Conservation (phyloP, 2,329 filamentous ascomycete species). For the Phialophora chinensis region DNA sequence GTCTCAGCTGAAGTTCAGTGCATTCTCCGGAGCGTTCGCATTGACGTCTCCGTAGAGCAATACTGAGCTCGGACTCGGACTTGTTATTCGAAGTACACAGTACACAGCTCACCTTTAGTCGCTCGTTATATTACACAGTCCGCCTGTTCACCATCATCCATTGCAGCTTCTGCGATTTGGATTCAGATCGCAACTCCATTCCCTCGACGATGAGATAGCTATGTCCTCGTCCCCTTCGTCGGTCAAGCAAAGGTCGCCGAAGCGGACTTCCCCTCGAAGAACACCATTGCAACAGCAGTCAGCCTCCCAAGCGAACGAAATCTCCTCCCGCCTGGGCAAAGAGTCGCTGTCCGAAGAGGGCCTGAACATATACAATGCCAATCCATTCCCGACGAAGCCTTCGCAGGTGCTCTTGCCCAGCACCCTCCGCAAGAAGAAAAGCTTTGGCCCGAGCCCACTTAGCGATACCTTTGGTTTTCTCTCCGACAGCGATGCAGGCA, state of each 20-base stretch:
- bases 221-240: conserved; percentile 39
- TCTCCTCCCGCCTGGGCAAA: conserved; percentile 47
- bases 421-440: conserved; percentile 41
- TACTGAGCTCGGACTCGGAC: conserved; percentile 5
- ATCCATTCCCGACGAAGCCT: conserved; percentile 56
- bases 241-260: conserved; percentile 40
- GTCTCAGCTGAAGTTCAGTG: conserved; percentile 6
- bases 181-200: conserved; percentile 12
- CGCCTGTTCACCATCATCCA: background rate
- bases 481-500: conserved; percentile 19
- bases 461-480: conserved; percentile 25
- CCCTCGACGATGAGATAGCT: conserved; percentile 33
- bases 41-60: conserved; percentile 7
- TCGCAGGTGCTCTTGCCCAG: conserved; percentile 53
- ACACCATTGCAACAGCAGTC: conserved; percentile 55
- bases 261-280: conserved; percentile 49
- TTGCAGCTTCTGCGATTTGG: conserved; percentile 1
- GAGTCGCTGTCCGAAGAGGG: conserved; percentile 40
- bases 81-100: background rate
- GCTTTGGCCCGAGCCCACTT: conserved; percentile 23
- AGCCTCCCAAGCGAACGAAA: conserved; percentile 54
- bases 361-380: conserved; percentile 49
- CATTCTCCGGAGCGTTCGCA: conserved; percentile 12
- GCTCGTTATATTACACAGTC: conserved; percentile 27
- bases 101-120: conserved; percentile 35